Evolutionary conservation across 169 alveolate species (phyloP).

Genomic region (Plasmodium falciparum): DNA sequence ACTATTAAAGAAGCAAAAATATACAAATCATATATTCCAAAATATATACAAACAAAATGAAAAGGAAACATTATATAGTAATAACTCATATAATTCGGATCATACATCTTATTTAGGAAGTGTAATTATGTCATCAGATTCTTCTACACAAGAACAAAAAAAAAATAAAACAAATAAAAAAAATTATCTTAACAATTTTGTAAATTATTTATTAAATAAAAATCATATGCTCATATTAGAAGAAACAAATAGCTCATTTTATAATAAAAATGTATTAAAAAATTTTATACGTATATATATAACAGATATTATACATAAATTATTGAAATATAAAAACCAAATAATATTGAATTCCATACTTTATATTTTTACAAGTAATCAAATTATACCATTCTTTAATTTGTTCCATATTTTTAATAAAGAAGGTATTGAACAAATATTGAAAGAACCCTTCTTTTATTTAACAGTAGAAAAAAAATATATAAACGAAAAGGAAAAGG

Average conservation of each 20-base stretch:
- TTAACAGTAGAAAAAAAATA: background rate
- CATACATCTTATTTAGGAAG: background rate
- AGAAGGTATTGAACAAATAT: slow-evolving; percentile 13
- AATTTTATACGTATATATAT: slow-evolving; percentile 13
- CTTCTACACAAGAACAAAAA: background rate
- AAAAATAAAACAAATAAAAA: background rate
- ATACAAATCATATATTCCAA: background rate
- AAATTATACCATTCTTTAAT: slow-evolving; percentile 37
- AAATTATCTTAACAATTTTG: slow-evolving; percentile 6
- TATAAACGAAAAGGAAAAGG: background rate
- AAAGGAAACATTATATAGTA: background rate
- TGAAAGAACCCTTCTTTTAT: slow-evolving; percentile 62
- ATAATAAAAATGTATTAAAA: slow-evolving; percentile 11
- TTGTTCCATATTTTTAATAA: slow-evolving; percentile 21
- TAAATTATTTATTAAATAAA: background rate
- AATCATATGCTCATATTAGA: background rate
- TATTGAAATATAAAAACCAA: slow-evolving; percentile 2
- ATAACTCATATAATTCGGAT: background rate
- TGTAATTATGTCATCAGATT: slow-evolving; percentile 26
- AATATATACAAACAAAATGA: background rate
- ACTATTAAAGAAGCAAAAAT: background rate
- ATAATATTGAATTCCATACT: slow-evolving; percentile 26
- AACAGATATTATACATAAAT: slow-evolving; percentile 13
- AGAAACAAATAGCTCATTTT: background rate
- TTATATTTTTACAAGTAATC: slow-evolving; percentile 26